Conservation (phyloP, 2,329 filamentous ascomycete species). For the Akanthomyces lecanii region DNA sequence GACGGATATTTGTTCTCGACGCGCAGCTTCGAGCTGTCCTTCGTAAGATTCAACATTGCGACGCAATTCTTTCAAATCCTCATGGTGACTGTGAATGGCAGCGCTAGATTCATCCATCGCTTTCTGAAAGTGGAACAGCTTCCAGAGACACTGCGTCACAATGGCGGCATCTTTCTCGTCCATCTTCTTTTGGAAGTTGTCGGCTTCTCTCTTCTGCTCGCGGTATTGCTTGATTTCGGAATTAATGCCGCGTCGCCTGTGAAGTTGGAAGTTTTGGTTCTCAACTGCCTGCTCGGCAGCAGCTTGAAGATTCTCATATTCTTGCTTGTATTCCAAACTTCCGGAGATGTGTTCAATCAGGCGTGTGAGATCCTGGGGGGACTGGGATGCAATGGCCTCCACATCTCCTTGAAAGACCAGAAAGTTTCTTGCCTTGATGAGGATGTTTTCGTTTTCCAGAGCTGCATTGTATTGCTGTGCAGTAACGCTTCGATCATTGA, state of each 20-base stretch:
- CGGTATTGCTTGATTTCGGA: constrained; percentile 97
- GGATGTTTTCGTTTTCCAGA: constrained; percentile 87
- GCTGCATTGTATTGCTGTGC: constrained; percentile 92
- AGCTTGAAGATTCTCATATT: constrained; percentile 86
- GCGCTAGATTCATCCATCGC: constrained; percentile 88
- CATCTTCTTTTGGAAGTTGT: constrained; percentile 86
- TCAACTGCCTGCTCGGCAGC: constrained; percentile 84
- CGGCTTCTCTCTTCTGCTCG: constrained; percentile 92
- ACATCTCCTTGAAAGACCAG: constrained; percentile 98
- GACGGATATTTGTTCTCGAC: constrained; percentile 75
- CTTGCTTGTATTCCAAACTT: constrained; percentile 87
- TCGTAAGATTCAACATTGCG: constrained; percentile 85
- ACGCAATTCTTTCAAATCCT: constrained; percentile 88
- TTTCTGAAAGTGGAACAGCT: constrained; percentile 90
- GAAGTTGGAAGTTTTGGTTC: constrained; percentile 82
- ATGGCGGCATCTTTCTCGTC: constrained; percentile 88
- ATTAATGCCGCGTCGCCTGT: constrained; percentile 88
- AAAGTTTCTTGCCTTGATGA: constrained; percentile 97
- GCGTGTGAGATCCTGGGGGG: constrained; percentile 85
- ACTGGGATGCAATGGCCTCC: constrained; percentile 92
- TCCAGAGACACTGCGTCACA: constrained; percentile 92
- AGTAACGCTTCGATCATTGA: constrained; percentile 86
- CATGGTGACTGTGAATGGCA: constrained; percentile 88
- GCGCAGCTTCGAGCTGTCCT: constrained; percentile 71
- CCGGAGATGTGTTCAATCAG: constrained; percentile 97